Conservation (phyloP, 2,329 filamentous ascomycete species). For the Pseudogymnoascus sp. region DNA sequence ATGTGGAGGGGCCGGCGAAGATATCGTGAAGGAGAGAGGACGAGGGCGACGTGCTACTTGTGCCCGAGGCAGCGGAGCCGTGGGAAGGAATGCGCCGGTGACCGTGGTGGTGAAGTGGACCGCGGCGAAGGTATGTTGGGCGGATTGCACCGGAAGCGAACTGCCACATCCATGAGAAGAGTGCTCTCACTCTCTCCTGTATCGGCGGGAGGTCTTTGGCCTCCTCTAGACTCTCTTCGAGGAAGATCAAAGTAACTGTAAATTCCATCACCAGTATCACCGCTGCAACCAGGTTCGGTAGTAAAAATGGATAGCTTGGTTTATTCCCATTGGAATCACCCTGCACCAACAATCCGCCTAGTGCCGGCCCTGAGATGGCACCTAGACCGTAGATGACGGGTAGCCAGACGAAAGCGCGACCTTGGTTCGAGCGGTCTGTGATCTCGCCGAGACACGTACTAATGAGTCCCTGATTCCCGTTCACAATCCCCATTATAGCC, state of each 20-base stretch:
- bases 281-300: conserved; percentile 75
- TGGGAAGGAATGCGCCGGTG: conserved; percentile 27
- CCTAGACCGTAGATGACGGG: conserved; percentile 95
- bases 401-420: conserved; percentile 84
- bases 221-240: conserved; percentile 78
- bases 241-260: conserved; percentile 65
- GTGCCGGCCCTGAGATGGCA: conserved; percentile 81
- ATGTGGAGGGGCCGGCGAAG: conserved; percentile 37
- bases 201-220: conserved; percentile 54
- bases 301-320: conserved; percentile 70
- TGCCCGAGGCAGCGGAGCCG: conserved; percentile 31
- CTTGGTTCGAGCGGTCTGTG: conserved; percentile 92
- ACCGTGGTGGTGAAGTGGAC: conserved; percentile 13
- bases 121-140: conserved; percentile 49
- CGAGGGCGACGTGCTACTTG: conserved; percentile 34
- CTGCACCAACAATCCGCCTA: conserved; percentile 77
- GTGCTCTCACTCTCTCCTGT: conserved; percentile 45
- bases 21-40: conserved; percentile 26
- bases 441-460: conserved; percentile 92
- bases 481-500: conserved; percentile 82
- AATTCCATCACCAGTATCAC: conserved; percentile 65
- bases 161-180: conserved; percentile 65
- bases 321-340: conserved; percentile 38
- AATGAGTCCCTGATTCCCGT: conserved; percentile 91
- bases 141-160: conserved; percentile 49